Evolutionary conservation across 2,329 filamentous ascomycete species (phyloP), one percentile per base, ranked within the genome.

Genomic region (Pseudocercospora ulei): DNA sequence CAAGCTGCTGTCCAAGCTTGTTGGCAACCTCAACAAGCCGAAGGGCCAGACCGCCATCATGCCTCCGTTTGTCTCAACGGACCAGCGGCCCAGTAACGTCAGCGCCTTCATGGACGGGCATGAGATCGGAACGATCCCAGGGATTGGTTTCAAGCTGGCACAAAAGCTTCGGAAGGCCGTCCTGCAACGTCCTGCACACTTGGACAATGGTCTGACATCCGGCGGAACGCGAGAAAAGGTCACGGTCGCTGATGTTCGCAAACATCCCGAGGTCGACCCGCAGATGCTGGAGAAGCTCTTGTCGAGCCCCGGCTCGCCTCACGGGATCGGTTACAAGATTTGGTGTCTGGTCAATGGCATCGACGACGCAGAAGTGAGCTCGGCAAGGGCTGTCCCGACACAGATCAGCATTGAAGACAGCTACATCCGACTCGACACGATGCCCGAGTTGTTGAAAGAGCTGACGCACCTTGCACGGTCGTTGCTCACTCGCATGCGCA

Each of bases 331-430:
- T 1, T 58, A 65, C 20, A 80, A 76, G 50, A 65, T 86, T 2
- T 96, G 85, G 85, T 69, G 66, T 11, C 66, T 94, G 4, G 64
- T 96, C 2, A 80, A 95, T 57, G 88, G 87, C 4, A 69, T 85
- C 17, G 88, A 96, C 58, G 65, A 76, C 36, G 69, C 72, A 0
- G 77, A 83, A 42, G 85, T 96, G 11, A 76, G 77, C 34, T 70
- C 77, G 46, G 80, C 77, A 1, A 75, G 74, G 50, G 73, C 77
- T 28, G 62, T 92, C 1, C 88, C 88, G 0, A 77, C 76, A 1
- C 87, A 95, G 60, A 92, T 96, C 57, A 90, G 84, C 59, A 90
- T 96, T 47, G 88, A 96, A 57, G 87, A 96, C 62, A 90, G 85
- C 9, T 96, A 93, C 58, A 71, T 75, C 14, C 75, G 77, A 0